Conservation (phyloP, 352 stramenopile species). For the Pythium sp. region DNA sequence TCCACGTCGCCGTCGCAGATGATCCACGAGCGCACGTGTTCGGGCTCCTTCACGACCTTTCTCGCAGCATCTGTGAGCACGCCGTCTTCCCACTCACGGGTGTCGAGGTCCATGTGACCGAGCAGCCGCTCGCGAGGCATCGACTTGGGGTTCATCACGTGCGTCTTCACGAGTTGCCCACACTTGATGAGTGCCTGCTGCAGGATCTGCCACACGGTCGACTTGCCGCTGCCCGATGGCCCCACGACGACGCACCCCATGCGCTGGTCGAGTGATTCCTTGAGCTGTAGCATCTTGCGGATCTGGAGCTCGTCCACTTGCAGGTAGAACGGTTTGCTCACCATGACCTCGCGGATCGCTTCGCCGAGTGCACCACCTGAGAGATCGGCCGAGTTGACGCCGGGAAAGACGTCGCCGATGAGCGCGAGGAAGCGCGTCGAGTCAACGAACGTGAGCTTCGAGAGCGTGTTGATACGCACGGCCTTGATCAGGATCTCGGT, state of each 20-base stretch:
- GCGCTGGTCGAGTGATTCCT: conserved; percentile 93
- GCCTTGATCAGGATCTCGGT: conserved; percentile 94
- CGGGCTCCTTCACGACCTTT: conserved; percentile 89
- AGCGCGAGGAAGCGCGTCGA: conserved; percentile 88
- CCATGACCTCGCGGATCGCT: conserved; percentile 90
- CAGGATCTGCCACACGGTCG: conserved; percentile 92
- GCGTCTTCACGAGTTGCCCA: conserved; percentile 86
- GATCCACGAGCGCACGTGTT: conserved; percentile 91
- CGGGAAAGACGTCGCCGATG: conserved; percentile 93
- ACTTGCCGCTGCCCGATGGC: conserved; percentile 92
- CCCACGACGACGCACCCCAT: conserved; percentile 95
- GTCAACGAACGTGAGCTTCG: conserved; percentile 94
- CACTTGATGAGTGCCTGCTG: conserved; percentile 84
- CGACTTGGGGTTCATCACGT: conserved; percentile 97
- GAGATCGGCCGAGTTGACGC: conserved; percentile 80
- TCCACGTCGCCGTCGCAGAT: conserved; percentile 96
- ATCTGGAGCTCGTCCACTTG: conserved; percentile 90
- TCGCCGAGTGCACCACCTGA: conserved; percentile 73
- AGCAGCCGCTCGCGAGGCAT: conserved; percentile 91
- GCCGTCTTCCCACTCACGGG: conserved; percentile 94
- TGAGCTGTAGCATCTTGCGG: conserved; percentile 95
- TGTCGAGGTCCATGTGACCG: conserved; percentile 94
- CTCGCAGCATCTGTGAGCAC: conserved; percentile 92
- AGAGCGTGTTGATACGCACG: conserved; percentile 94
- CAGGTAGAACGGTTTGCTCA: conserved; percentile 82